Evolutionary conservation across 805 yeast genomes (phyloP).

Genomic region (Starmerella vaccinii): DNA sequence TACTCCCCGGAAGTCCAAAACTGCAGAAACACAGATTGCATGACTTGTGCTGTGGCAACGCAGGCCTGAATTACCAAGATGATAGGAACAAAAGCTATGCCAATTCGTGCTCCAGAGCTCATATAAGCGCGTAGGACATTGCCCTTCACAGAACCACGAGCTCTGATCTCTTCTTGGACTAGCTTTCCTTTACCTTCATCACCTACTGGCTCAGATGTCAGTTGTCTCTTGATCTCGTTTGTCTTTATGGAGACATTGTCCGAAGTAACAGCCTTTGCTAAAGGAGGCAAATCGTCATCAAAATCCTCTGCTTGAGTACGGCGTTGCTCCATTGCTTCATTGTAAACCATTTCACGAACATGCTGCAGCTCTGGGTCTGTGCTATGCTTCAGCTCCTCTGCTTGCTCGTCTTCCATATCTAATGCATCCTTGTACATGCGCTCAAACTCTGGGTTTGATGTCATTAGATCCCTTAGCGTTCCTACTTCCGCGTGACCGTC

Average conservation of each 20-base stretch:
- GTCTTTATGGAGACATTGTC: neutral
- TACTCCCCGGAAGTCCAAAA: conserved; percentile 65
- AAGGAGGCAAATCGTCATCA: conserved; percentile 1
- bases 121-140: conserved; percentile 47
- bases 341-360: conserved; percentile 19
- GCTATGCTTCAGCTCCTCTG: neutral
- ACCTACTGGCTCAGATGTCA: conserved; percentile 12
- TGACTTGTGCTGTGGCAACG: conserved; percentile 40
- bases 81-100: conserved; percentile 26
- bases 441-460: conserved; percentile 8
- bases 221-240: conserved; percentile 7
- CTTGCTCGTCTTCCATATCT: neutral
- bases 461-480: conserved; percentile 43
- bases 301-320: conserved; percentile 6
- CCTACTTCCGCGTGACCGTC: conserved; percentile 56
- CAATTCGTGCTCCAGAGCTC: conserved; percentile 33
- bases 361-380: conserved; percentile 18
- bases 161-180: conserved; percentile 30
- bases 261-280: neutral
- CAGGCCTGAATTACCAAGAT: conserved; percentile 27
- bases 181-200: conserved; percentile 21
- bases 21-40: conserved; percentile 42
- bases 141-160: conserved; percentile 27
- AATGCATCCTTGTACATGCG: conserved; percentile 9
- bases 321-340: conserved; percentile 14